phyloP scores from a whole-genome alignment of 257 asterid species.

The Primulina tabacum region DNA sequence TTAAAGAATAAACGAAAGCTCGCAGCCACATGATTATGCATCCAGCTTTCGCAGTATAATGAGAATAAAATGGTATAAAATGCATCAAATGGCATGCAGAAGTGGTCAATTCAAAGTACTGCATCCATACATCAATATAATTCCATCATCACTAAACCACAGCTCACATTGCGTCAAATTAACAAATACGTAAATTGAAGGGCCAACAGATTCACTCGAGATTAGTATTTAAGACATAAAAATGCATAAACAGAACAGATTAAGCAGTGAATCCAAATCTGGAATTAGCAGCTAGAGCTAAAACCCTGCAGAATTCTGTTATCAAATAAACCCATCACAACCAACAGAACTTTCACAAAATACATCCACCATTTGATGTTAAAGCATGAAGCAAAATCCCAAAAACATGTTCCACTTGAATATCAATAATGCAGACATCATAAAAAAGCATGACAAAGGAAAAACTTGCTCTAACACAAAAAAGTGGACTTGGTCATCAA shows the following conservation, averaged over 20 bases:
- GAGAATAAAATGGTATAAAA: conserved; percentile 2
- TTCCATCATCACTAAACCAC: conserved; percentile 7
- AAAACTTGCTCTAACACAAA: not conserved
- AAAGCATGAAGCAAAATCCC: conserved; percentile 15
- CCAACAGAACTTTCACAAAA: conserved; percentile 19
- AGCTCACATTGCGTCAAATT: conserved; percentile 21
- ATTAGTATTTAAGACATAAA: not conserved
- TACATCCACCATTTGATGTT: conserved; percentile 11
- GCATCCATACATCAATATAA: conserved; percentile 6
- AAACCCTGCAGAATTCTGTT: conserved; percentile 11
- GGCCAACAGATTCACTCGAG: conserved; percentile 1
- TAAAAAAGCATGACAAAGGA: conserved; percentile 12
- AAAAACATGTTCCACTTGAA: conserved; percentile 13
- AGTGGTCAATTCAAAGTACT: conserved; percentile 10
- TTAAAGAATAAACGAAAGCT: conserved; percentile 14
- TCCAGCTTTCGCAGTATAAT: conserved; percentile 16
- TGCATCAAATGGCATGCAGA: conserved; percentile 2
- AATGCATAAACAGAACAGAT: not conserved
- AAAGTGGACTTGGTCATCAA: conserved; percentile 1
- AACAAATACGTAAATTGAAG: conserved; percentile 12
- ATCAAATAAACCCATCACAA: conserved; percentile 23
- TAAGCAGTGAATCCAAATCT: not conserved
- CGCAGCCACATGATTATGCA: not conserved
- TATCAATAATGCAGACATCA: conserved; percentile 1
- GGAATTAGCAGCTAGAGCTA: conserved; percentile 3